These are phyloP conservation scores for Ustilago hordei DNA, from an alignment of 1,284 basidiomycete genomes.

Conservation along the genomic window DNA sequence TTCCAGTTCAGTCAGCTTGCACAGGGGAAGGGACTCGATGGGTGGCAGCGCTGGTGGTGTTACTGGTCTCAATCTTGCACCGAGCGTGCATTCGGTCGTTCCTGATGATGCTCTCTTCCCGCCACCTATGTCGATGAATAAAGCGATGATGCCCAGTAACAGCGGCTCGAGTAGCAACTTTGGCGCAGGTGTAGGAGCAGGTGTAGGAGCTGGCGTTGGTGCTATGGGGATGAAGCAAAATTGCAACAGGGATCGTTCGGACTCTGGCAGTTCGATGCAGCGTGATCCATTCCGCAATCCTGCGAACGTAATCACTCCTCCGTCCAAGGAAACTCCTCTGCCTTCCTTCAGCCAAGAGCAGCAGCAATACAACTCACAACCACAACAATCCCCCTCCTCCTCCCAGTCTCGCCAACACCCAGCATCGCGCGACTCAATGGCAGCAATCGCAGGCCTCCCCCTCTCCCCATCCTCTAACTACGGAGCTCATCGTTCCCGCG, in stretches of 20 bases:
- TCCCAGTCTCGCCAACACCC: conserved; percentile 20
- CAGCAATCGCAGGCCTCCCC: conserved; percentile 29
- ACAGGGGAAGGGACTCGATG: conserved; percentile 37
- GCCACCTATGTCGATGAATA: conserved; percentile 33
- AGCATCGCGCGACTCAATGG: conserved; percentile 36
- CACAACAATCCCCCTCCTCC: background rate
- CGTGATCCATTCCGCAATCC: conserved; percentile 40
- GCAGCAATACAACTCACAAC: conserved; percentile 4
- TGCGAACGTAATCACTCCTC: conserved; percentile 3
- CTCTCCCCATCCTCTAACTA: conserved; percentile 36
- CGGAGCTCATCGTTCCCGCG: conserved; percentile 14
- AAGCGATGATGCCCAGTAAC: conserved; percentile 18
- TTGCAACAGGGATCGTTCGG: conserved; percentile 24
- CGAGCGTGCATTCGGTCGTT: conserved; percentile 45
- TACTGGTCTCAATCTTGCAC: conserved; percentile 12
- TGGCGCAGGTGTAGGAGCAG: conserved; percentile 13
- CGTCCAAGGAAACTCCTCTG: conserved; percentile 2
- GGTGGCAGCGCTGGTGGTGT: conserved; percentile 13
- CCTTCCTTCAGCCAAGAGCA: conserved; percentile 3
- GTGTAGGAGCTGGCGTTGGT: conserved; percentile 12
- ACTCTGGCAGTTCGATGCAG: conserved; percentile 16
- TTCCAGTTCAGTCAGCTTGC: conserved; percentile 41
- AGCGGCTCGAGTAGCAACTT: conserved; percentile 9
- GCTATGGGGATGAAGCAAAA: conserved; percentile 20
- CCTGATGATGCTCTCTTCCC: conserved; percentile 53